Evolutionary conservation across 75 land plant species (phyloP), one percentile per base, ranked within the genome.

Genomic region (Pinus taeda): DNA sequence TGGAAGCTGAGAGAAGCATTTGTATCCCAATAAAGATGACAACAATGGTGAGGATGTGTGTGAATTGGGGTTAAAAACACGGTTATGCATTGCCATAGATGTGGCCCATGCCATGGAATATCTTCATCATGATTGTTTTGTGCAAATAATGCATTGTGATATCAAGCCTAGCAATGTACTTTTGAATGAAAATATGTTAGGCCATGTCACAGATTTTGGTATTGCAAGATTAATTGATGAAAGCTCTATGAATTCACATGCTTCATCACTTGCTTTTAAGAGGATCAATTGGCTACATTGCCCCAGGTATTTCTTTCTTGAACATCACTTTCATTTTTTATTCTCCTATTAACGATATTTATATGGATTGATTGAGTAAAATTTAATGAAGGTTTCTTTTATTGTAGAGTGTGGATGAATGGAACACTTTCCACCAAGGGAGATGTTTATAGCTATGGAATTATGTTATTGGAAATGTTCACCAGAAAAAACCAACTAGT

Each of bases 401-500:
- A 7, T 6, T 57, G 82, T 81, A 29, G 83, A 82, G 70, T 82
- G 78, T 36, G 81, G 30, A 57, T 36, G 22, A 64, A 53, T 3
- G 33, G 62, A 22, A 63, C 62, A 57, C 15, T 82, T 61, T 79
- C 81, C 9, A 73, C 60, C 30, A 78, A 78, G 49, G 63, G 76
- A 55, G 81, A 82, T 72, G 80, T 82, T 42, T 82, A 82, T 26
- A 82, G 83, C 81, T 82, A 60, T 61, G 83, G 81, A 21, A 82
- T 78, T 17, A 53, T 82, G 70, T 36, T 82, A 57, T 57, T 82
- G 76, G 83, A 82, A 61, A 74, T 82, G 69, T 15, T 82, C 4
- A 82, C 83, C 12, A 75, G 74, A 36, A 60, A 24, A 7, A 17
- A 24, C 67, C 67, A 64, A 64, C 67, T 13, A 30, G 33, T 64